Conservation (phyloP, 192 early-diverging fungal genomes). For the Entomortierella beljakovae region DNA sequence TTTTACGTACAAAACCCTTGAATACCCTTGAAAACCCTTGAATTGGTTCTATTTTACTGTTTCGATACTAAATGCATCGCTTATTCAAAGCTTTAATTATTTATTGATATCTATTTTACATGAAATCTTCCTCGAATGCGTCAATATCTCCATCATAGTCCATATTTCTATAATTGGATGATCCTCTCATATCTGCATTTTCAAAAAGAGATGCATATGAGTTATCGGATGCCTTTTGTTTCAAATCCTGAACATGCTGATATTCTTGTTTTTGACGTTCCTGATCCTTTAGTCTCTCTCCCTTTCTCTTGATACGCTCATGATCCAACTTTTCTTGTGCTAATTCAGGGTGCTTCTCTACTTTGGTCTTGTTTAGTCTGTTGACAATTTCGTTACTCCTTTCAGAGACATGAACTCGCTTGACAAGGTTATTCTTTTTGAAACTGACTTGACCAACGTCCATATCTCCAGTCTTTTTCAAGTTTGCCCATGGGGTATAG, state of each 20-base stretch:
- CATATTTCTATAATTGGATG: conserved; percentile 58
- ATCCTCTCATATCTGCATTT: conserved; percentile 63
- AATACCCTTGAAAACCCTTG: no score
- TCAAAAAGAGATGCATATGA: conserved; percentile 66
- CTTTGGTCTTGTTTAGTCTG: conserved; percentile 93
- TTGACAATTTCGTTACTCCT: conserved; percentile 90
- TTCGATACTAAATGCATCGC: no score
- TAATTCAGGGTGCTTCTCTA: conserved; percentile 83
- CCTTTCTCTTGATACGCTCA: conserved; percentile 58
- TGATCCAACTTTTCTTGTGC: conserved; percentile 73
- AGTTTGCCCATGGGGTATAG: conserved; percentile 92
- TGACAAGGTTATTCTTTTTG: conserved; percentile 76
- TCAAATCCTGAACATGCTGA: conserved; percentile 47
- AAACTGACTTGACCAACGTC: conserved; percentile 97
- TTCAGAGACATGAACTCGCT: conserved; percentile 80
- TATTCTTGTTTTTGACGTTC: conserved; percentile 58
- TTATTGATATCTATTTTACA: conserved; percentile 62
- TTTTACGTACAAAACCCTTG: no score
- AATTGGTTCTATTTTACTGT: no score
- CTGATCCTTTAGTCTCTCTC: conserved; percentile 37
- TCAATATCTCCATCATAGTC: conserved; percentile 61
- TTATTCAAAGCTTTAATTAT: no score
- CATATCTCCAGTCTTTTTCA: conserved; percentile 94
- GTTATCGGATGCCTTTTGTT: conserved; percentile 57
- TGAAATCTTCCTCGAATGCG: conserved; percentile 75